Evolutionary conservation across 768 basidiomycete genomes (phyloP).

Genomic region (Auricularia heimuer): DNA sequence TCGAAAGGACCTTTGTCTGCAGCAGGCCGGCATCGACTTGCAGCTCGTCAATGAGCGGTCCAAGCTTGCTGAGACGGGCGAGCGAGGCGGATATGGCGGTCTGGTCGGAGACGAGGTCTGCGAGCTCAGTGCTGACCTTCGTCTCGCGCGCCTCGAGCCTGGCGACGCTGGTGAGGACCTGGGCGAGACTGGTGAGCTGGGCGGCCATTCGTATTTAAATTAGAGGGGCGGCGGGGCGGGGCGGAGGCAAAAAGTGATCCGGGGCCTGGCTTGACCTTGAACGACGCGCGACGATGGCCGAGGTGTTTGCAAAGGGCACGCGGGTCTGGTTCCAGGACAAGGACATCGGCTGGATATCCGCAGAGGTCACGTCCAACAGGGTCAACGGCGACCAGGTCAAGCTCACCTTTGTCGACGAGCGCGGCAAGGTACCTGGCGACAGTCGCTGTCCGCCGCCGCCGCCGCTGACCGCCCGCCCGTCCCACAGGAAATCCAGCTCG

Average conservation of each 20-base stretch:
- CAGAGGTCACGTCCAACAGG: conserved; percentile 62
- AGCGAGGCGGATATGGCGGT: conserved; percentile 58
- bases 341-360: conserved; percentile 90
- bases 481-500: conserved; percentile 62
- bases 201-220: conserved; percentile 5
- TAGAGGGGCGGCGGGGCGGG: neutral
- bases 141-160: conserved; percentile 68
- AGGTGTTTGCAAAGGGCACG: conserved; percentile 14
- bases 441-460: conserved; percentile 11
- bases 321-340: conserved; percentile 71
- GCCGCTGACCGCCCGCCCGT: neutral
- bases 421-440: conserved; percentile 61
- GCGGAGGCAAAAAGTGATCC: neutral
- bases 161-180: conserved; percentile 68
- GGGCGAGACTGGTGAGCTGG: conserved; percentile 48
- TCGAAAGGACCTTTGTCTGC: conserved; percentile 50
- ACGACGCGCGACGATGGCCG: conserved; percentile 8
- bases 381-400: conserved; percentile 65
- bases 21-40: conserved; percentile 47
- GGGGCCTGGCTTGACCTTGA: neutral
- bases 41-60: conserved; percentile 55
- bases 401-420: conserved; percentile 81
- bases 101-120: conserved; percentile 57
- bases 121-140: conserved; percentile 62
- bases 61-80: conserved; percentile 46